Base-by-base conservation (phyloP, 257 asterid genomes). In the Solanum bulbocastanum region DNA sequence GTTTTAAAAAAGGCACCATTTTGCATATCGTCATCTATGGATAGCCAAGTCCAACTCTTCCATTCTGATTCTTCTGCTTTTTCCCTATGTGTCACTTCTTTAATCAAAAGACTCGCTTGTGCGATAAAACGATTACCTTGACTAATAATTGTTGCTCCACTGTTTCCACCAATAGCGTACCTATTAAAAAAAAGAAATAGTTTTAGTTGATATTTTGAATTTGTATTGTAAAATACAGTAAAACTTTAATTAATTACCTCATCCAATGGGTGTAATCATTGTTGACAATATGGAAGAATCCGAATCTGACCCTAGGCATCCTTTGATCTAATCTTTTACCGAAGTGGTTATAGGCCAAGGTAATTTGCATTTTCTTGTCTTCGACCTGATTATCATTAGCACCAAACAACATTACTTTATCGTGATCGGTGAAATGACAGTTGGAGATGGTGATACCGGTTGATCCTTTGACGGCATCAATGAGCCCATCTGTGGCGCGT, bases 161-260 rank as follows among this genome's bases (percentile, higher is more conserved):
- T 75, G 89, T 95, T 94, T 4, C 98, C 98, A 1, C 98, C 98
- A 16, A 94, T 91, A 78, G 98, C 98, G 6, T 94, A 94, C 98
- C 93, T 94, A 14, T 89, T 30, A 14, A 0, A 1, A 3, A 11
- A 3, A 37, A 37, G 3, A 44, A 44, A 44, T 39, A 13, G 35
- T 73, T 73, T 73, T 18, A 52, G 32, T 37, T 3, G 32, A 73
- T 73, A 35, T 18, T 66, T 4, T 35, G 5, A 69, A 15, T 71
- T 13, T 68, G 8, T 56, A 20, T 52, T 2, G 25, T 16, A 33
- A 52, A 42, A 14, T 16, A 25, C 7, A 68, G 3, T 6, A 0
- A 14, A 5, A 8, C 8, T 8, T 14, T 60, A 2, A 3, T 5
- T 52, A 12, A 2, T 27, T 74, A 75, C 85, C 86, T 82, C 86